Base-by-base conservation (phyloP, 345 rosid species). In the Geranium brycei region DNA sequence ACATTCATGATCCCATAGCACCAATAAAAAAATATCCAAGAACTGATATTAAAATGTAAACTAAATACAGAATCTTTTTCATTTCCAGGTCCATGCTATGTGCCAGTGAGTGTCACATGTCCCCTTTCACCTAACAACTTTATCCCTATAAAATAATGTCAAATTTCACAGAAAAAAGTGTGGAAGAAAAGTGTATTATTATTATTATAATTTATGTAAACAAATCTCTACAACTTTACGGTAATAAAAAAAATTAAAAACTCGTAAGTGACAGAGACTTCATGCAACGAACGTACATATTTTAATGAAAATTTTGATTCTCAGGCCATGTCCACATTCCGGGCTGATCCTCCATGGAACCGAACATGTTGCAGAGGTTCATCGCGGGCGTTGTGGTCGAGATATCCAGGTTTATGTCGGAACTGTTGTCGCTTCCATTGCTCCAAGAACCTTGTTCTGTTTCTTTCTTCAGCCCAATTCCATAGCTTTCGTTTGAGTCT, bases 391-490 rank as follows among this genome's bases (percentile, higher is more conserved):
- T 83, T 10, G 53, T 47, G 0, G 47, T 38, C 11, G 85, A 75
- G 17, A 75, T 66, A 61, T 81, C 83, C 18, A 78, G 62, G 68
- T 84, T 86, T 23, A 75, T 72, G 59, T 86, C 96, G 51, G 78
- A 80, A 66, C 76, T 77, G 77, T 73, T 83, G 4, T 80, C 83
- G 59, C 88, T 86, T 41, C 77, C 96, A 69, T 84, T 82, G 85
- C 87, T 88, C 90, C 90, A 80, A 55, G 92, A 86, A 67, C 73
- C 82, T 51, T 86, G 79, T 61, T 65, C 71, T 13, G 74, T 72
- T 71, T 88, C 91, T 79, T 80, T 82, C 80, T 80, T 84, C 2
- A 65, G 75, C 68, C 65, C 64, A n/a, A 19, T n/a, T 12, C 69
- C 74, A 32, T 64, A 68, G 14, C 32, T n/a, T 62, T 77, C 88